Base-by-base conservation (phyloP, 1,139 yeast genomes). In the Protomyces macrosporus region DNA sequence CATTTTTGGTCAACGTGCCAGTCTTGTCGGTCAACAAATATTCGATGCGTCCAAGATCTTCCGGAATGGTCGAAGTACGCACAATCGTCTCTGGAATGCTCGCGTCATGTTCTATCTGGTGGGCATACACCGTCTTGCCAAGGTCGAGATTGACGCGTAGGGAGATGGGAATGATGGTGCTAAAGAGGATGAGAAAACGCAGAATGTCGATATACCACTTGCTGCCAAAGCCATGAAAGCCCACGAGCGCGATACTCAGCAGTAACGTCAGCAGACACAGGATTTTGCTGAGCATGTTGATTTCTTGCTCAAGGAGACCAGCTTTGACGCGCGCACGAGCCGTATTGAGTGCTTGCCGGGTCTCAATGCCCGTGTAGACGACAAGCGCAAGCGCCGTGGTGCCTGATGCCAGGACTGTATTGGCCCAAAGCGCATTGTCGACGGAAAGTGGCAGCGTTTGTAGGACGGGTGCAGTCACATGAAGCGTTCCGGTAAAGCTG, bases 401-500 rank as follows among this genome's bases (percentile, higher is more conserved):
- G 6, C 98, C 98, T 0, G 96, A 88, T 0, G 98, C 98, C 40
- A 95, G 78, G 0, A 95, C 97, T 0, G 99, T 93, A 73, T 95
- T 95, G 9, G 98, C 98, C 99, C 99, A 95, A 72, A 95, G 76
- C 0, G 98, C 90, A 72, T 93, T 93, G 74, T 95, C 99, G 3
- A 93, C 84, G 1, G 87, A 80, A 39, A 95, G 77, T 3, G 97
- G 91, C 40, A 90, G 73, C 68, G 84, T 87, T 7, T 34, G 34
- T 10, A 12, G n/a, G 6, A 23, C n/a, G n/a, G 33, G 40, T 3
- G 37, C 36, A 2, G 33, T 14, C 30, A 63, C 37, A 7, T 59
- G 52, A 9, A 68, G 51, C 14, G 68, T 67, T 14, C 98, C 98
- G 53, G 83, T 74, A 74, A 93, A 93, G 5, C 80, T 76, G 72